phyloP scores from a whole-genome alignment of 345 rosid species.

The Nephelium lappaceum region DNA sequence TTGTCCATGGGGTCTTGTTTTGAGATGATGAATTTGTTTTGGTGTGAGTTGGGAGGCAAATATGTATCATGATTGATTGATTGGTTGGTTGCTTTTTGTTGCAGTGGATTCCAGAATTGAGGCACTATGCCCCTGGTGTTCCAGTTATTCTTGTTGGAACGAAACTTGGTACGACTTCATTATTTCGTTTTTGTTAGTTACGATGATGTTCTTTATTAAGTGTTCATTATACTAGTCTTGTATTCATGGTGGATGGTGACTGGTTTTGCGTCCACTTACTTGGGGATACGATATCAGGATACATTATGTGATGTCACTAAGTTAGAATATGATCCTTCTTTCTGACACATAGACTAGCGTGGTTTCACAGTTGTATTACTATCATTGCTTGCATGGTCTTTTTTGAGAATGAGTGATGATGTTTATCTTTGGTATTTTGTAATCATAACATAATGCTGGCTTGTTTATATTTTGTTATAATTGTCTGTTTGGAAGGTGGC shows the following conservation, averaged over 20 bases:
- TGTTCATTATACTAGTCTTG: neutral
- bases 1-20: neutral
- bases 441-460: neutral
- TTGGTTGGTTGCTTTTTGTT: conserved; percentile 21
- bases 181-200: neutral
- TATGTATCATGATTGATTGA: no score
- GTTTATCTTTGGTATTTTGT: neutral
- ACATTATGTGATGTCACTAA: neutral
- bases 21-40: conserved; percentile 5
- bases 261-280: neutral
- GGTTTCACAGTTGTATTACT: neutral
- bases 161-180: conserved; percentile 62
- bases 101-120: conserved; percentile 96
- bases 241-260: neutral
- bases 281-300: neutral
- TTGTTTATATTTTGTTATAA: neutral
- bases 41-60: neutral
- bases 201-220: neutral
- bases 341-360: neutral
- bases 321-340: neutral
- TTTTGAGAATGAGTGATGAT: neutral
- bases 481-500: neutral
- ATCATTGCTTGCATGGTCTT: neutral
- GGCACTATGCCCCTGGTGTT: conserved; percentile 91
- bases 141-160: conserved; percentile 88